Base-by-base conservation (phyloP, 805 yeast species). In the Spathaspora girioi region DNA sequence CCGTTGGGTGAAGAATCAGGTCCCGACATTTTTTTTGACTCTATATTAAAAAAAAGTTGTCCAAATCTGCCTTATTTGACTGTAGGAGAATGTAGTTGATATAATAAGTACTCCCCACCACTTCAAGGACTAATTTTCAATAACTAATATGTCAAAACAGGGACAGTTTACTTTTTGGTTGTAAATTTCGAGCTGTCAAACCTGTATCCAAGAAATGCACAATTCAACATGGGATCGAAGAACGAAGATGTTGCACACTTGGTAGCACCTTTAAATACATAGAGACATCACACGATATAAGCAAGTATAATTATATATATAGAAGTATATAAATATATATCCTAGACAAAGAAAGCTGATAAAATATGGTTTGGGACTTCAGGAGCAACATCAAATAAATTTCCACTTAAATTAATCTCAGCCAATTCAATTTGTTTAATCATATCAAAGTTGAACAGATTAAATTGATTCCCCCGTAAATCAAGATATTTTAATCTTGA, bases 401-500 rank as follows among this genome's bases (percentile, higher is more conserved):
- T 51, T 1, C 26, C 40, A 29, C 43, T 46, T 20, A 51, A 51
- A 31, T 51, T 51, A 9, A 51, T 41, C 23, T 51, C 54, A 27
- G 45, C 38, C 20, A 51, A 14, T 32, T 51, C 41, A 12, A 44
- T 14, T 10, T 27, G 27, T 8, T 35, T 20, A 5, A 51, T 17
- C 11, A 44, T 35, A 4, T 27, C 27, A 41, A 51, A 51, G 18
- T 45, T 20, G 31, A 51, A 51, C 50, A 29, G 44, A 18, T 48
- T 45, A 38, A 51, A 51, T 11, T 18, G 26, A 43, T 51, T 51
- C 1, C 23, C 14, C 12, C 51, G 23, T 15, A 51, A 47, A 38
- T 51, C 54, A 8, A 51, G 4, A 20, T 19, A 49, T 32, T 45
- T 45, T 32, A 51, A 51, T 8, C 45, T 44, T 17, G 53, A 32